These are phyloP conservation scores for Sporothrix curviconia DNA, from an alignment of 2,329 filamentous ascomycete species.

Conservation along the genomic window DNA sequence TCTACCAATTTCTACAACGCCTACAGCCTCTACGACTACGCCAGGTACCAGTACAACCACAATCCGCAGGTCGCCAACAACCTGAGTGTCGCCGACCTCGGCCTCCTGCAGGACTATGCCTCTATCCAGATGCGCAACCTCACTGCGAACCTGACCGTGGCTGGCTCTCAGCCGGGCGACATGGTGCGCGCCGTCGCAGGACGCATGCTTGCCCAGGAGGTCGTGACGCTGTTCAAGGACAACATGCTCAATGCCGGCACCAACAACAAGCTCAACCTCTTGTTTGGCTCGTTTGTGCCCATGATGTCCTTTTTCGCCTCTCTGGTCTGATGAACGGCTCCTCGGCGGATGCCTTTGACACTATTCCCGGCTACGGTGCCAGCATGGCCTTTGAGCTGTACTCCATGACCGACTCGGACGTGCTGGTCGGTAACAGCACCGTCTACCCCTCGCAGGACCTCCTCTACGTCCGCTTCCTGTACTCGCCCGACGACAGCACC, in stretches of 20 bases:
- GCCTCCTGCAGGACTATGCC: constrained; percentile 56
- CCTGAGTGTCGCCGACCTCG: constrained; percentile 39
- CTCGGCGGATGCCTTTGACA: constrained; percentile 44
- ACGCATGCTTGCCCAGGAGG: constrained; percentile 42
- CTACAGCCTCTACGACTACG: constrained; percentile 48
- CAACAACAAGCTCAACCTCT: constrained; percentile 42
- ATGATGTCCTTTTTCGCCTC: constrained; percentile 50
- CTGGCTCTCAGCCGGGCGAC: constrained; percentile 32
- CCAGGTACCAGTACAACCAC: constrained; percentile 47
- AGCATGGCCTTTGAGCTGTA: constrained; percentile 68
- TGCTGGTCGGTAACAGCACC: constrained; percentile 15
- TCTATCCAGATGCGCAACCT: constrained; percentile 56
- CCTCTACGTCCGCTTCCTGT: constrained; percentile 50
- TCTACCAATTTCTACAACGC: constrained; percentile 43
- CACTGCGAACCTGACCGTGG: constrained; percentile 53
- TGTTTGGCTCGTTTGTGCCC: constrained; percentile 49
- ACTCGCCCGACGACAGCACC: constrained; percentile 41
- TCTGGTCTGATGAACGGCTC: constrained; percentile 40
- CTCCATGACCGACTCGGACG: constrained; percentile 26
- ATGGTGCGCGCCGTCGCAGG: constrained; percentile 46
- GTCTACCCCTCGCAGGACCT: constrained; percentile 30
- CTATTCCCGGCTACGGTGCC: constrained; percentile 61
- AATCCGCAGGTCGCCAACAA: constrained; percentile 36
- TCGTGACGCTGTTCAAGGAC: constrained; percentile 37
- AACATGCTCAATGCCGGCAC: constrained; percentile 35